phyloP scores from a whole-genome alignment of 2,329 filamentous ascomycete genomes.

The Fusarium tricinctum region DNA sequence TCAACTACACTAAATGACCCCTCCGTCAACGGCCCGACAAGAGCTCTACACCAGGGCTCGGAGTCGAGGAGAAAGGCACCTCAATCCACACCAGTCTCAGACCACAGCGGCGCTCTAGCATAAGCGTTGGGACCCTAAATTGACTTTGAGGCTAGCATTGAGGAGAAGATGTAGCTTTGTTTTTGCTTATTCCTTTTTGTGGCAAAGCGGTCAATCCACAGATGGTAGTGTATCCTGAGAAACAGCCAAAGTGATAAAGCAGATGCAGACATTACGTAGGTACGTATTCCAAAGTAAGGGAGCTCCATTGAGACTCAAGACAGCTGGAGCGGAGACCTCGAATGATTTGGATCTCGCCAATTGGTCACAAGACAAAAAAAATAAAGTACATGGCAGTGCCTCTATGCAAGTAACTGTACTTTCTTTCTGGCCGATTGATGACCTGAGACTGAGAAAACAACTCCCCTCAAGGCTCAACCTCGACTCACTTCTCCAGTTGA shows the following conservation, averaged over 20 bases:
- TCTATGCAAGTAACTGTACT: conserved; percentile 39
- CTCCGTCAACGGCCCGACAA: conserved; percentile 44
- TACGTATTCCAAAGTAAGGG: conserved; percentile 16
- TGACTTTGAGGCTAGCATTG: conserved; percentile 13
- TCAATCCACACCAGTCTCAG: conserved; percentile 27
- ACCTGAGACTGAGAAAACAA: conserved; percentile 34
- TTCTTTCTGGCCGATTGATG: conserved; percentile 25
- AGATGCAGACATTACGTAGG: conserved; percentile 44
- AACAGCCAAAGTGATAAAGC: neutral
- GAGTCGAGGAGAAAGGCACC: conserved; percentile 26
- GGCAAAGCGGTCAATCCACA: conserved; percentile 39
- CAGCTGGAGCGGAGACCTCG: conserved; percentile 27
- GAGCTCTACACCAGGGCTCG: conserved; percentile 38
- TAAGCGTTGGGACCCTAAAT: conserved; percentile 17
- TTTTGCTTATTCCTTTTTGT: conserved; percentile 25
- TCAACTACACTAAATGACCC: conserved; percentile 27
- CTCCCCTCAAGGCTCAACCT: conserved; percentile 36
- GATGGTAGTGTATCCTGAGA: neutral
- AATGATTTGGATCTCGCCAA: conserved; percentile 29
- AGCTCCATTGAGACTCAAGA: conserved; percentile 29
- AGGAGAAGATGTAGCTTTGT: conserved; percentile 7
- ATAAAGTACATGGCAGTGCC: conserved; percentile 29
- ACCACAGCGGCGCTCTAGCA: conserved; percentile 17
- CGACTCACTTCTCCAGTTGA: conserved; percentile 22
- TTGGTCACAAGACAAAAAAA: conserved; percentile 33